These are phyloP conservation scores for Penicillium odoratum DNA, from an alignment of 495 filamentous ascomycete species.

Conservation along the genomic window DNA sequence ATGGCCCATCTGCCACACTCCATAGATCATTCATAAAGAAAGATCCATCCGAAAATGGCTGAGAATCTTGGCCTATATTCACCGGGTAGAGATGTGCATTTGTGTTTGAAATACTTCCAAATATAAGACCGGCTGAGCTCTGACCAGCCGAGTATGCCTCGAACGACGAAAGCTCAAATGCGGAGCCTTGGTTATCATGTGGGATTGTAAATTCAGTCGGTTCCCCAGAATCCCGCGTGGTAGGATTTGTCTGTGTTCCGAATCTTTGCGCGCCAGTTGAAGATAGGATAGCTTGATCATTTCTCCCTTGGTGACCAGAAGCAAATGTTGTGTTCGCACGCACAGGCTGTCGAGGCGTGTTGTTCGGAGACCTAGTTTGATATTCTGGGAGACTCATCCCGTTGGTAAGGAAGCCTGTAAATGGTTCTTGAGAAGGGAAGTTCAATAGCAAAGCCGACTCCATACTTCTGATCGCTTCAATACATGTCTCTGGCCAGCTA, in stretches of 20 bases:
- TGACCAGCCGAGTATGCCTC: slow-evolving; percentile 7
- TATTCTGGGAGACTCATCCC: not conserved
- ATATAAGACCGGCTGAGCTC: slow-evolving; percentile 24
- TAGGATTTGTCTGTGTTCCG: not conserved
- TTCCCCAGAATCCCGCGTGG: not conserved
- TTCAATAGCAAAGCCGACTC: slow-evolving; percentile 28
- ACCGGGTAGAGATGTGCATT: slow-evolving; percentile 18
- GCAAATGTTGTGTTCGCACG: not conserved
- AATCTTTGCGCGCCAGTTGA: not conserved
- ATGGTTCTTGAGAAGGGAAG: not conserved
- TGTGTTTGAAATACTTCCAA: slow-evolving; percentile 23
- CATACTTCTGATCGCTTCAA: slow-evolving; percentile 42
- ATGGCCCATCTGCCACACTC: slow-evolving; percentile 44
- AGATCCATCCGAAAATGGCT: slow-evolving; percentile 23
- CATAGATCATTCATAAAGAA: slow-evolving; percentile 36
- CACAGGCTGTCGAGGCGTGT: not conserved
- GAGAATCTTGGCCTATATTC: slow-evolving; percentile 15
- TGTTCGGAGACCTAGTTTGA: not conserved
- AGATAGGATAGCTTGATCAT: not conserved
- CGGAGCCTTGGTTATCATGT: slow-evolving; percentile 4
- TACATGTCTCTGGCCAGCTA: slow-evolving; percentile 44
- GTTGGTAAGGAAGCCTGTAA: not conserved
- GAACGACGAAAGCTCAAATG: slow-evolving; percentile 1
- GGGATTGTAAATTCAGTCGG: slow-evolving; percentile 2
- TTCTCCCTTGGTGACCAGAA: not conserved